phyloP scores from a whole-genome alignment of 139 green algal species.

The Ettlia oleoabundans region DNA sequence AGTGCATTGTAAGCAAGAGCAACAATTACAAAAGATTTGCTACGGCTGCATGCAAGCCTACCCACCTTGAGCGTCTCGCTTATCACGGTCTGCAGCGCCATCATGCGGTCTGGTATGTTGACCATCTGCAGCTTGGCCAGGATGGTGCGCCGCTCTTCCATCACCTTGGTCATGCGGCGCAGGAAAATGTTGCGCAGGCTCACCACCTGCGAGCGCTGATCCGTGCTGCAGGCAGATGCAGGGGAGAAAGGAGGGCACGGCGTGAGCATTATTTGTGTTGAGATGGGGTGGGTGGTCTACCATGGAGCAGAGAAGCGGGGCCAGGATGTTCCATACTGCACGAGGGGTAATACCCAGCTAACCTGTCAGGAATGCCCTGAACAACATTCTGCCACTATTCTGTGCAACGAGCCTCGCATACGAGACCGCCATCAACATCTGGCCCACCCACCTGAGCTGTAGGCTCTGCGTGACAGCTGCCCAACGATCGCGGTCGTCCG shows the following conservation, averaged over 20 bases:
- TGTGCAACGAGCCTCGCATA: no score
- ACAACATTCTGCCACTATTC: no score
- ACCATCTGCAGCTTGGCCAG: conserved; percentile 47
- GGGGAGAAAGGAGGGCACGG: neutral
- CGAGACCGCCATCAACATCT: no score
- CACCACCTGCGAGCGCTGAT: conserved; percentile 45
- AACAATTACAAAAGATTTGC: no score
- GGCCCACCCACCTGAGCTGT: conserved; percentile 30
- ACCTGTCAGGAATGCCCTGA: no score
- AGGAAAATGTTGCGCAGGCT: conserved; percentile 48
- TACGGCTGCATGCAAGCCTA: no score
- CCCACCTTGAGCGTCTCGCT: conserved; percentile 49
- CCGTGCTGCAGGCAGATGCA: conserved; percentile 9
- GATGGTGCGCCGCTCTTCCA: conserved; percentile 45
- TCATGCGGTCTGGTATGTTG: conserved; percentile 47
- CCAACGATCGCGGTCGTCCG: conserved; percentile 45
- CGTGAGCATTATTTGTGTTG: neutral
- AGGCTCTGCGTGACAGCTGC: conserved; percentile 25
- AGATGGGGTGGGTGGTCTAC: neutral
- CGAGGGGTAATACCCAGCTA: no score
- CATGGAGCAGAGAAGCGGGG: no score
- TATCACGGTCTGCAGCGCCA: conserved; percentile 51
- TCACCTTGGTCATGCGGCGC: conserved; percentile 44
- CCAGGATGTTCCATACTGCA: no score
- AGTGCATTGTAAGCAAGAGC: neutral